Base-by-base conservation (phyloP, 805 yeast species). In the Saturnispora zaruensis region DNA sequence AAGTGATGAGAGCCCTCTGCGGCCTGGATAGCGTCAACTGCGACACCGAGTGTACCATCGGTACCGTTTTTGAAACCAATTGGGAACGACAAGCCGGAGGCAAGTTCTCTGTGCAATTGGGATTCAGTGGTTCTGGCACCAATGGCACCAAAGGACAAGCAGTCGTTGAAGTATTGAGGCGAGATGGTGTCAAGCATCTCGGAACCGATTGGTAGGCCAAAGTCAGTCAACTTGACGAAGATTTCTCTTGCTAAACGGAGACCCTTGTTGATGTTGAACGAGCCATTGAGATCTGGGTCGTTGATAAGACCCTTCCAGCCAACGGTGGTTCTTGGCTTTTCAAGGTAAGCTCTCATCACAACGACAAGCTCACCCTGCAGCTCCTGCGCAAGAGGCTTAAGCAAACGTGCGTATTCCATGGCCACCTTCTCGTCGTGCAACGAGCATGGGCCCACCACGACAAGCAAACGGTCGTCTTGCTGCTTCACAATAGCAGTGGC, bases 101-200 rank as follows among this genome's bases (percentile, higher is more conserved):
- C 95, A 60, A 91, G 79, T 72, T 91, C 99, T 71, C 99, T 84
- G 74, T 91, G 99, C 53, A 91, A 79, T 70, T 91, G 99, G 41
- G 97, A 91, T 73, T 91, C 99, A 44, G 99, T 91, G 52, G 99
- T 91, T 75, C 99, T 84, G 51, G 99, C 99, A 65, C 99, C 99
- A 70, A 91, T 90, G 53, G 99, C 99, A 63, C 99, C 99, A 58
- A 91, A 81, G 32, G 95, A 84, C 57, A 91, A 76, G 59, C 90
- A 76, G 67, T 93, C 99, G 24, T 91, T 82, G 58, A 91, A 77
- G 77, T 78, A 91, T 76, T 91, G 99, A 18, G 99, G 99, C 32
- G 96, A 87, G 55, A 91, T 91, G 53, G 98, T 93, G 69, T 91
- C 99, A 68, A 91, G 80, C 99, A 91, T 93, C 72, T 91, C 99